Evolutionary conservation across 352 stramenopile species (phyloP).

Genomic region (Globisporangium echinulatum): DNA sequence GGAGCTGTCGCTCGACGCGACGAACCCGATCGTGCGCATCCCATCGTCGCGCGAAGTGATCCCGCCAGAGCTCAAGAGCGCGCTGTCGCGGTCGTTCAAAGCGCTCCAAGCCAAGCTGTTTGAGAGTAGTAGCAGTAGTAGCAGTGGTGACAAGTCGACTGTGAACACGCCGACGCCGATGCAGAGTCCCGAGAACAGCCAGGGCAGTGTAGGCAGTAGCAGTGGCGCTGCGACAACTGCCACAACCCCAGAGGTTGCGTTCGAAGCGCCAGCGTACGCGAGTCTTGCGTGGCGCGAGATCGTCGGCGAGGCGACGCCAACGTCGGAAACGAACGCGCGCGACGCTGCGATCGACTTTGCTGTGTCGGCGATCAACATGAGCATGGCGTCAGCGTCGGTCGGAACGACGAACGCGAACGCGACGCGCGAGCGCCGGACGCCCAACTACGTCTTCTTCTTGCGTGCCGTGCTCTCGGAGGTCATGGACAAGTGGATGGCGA

Average conservation of each 20-base stretch:
- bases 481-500: conserved; percentile 89
- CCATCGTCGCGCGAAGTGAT: conserved; percentile 64
- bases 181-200: conserved; percentile 52
- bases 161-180: conserved; percentile 43
- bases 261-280: conserved; percentile 47
- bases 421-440: conserved; percentile 64
- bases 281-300: conserved; percentile 70
- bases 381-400: conserved; percentile 63
- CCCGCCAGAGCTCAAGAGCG: conserved; percentile 64
- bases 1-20: conserved; percentile 61
- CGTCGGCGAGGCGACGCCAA: conserved; percentile 43
- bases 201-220: conserved; percentile 22
- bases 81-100: conserved; percentile 68
- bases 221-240: not conserved
- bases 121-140: conserved; percentile 23
- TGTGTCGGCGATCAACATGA: conserved; percentile 72
- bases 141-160: conserved; percentile 23
- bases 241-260: conserved; percentile 22
- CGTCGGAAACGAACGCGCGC: conserved; percentile 47
- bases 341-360: conserved; percentile 72
- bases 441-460: conserved; percentile 86
- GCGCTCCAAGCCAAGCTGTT: conserved; percentile 60
- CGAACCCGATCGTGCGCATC: conserved; percentile 75
- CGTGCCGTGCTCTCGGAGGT: conserved; percentile 74
- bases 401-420: conserved; percentile 70